phyloP scores from a whole-genome alignment of 257 asterid species.

The Verbena officinalis region DNA sequence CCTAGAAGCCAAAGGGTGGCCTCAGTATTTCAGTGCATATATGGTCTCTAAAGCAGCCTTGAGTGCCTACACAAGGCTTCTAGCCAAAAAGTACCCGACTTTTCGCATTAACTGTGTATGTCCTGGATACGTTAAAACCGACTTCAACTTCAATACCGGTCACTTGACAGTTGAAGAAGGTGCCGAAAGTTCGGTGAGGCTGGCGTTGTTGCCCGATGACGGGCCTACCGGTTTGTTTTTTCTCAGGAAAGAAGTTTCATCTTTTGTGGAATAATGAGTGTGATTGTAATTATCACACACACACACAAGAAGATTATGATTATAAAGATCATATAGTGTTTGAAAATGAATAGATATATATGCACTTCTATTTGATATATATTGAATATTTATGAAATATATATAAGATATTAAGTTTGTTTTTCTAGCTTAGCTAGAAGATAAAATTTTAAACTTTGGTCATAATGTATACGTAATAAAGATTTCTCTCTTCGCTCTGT shows the following conservation, averaged over 20 bases:
- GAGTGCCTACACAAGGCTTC: constrained; percentile 59
- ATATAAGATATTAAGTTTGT: too few species aligned
- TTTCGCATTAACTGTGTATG: constrained; percentile 49
- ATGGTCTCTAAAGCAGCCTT: constrained; percentile 57
- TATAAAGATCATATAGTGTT: too few species aligned
- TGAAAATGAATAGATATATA: too few species aligned
- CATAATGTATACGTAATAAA: too few species aligned
- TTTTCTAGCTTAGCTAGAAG: too few species aligned
- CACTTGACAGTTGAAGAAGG: constrained; percentile 52
- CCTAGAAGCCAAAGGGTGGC: constrained; percentile 55
- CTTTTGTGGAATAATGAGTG: constrained; percentile 32
- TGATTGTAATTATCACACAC: too few species aligned
- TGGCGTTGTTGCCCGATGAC: constrained; percentile 55
- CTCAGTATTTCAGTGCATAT: constrained; percentile 44
- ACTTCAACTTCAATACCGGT: constrained; percentile 48
- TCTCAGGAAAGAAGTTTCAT: constrained; percentile 37
- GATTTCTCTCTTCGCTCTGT: too few species aligned
- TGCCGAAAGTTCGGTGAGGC: constrained; percentile 49
- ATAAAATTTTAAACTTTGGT: too few species aligned
- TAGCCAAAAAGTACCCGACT: constrained; percentile 39
- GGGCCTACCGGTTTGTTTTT: constrained; percentile 61
- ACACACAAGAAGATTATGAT: too few species aligned
- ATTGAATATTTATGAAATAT: too few species aligned
- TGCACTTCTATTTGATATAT: too few species aligned
- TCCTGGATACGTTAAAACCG: constrained; percentile 65